Percentiles rank a stretch among this genome's conserved stretches.
These are phyloP conservation scores for Sugiyamaella chiloensis DNA, from an alignment of 805 yeast species.

Conservation along the genomic window DNA sequence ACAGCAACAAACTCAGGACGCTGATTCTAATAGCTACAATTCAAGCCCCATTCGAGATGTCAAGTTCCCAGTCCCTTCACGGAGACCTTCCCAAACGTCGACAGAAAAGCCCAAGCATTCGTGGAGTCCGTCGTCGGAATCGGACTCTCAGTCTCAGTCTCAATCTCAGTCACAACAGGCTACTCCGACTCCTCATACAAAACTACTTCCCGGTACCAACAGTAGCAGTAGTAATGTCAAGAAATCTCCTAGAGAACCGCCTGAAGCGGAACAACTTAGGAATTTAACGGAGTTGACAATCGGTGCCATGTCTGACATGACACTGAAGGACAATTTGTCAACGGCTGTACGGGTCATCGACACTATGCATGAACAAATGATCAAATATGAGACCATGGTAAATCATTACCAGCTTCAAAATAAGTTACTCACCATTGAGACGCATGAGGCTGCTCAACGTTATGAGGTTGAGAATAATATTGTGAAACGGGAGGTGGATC, in stretches of 20 bases:
- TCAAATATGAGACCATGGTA: slow-evolving; percentile 15
- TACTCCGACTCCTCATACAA: background rate
- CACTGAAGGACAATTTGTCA: slow-evolving; percentile 1
- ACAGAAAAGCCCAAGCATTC: slow-evolving; percentile 1
- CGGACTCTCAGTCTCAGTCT: background rate
- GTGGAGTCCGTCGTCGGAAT: slow-evolving; percentile 8
- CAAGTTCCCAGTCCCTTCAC: slow-evolving; percentile 1
- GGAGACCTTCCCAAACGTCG: background rate
- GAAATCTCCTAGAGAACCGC: slow-evolving; percentile 2
- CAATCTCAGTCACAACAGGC: background rate
- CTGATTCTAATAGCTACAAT: no score
- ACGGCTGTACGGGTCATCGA: slow-evolving; percentile 13
- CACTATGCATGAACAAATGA: slow-evolving; percentile 11
- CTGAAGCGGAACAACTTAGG: background rate
- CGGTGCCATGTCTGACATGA: slow-evolving; percentile 8
- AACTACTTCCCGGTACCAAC: background rate
- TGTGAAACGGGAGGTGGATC: slow-evolving; percentile 47
- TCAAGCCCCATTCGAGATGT: no score
- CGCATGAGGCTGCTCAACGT: slow-evolving; percentile 44
- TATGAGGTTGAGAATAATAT: slow-evolving; percentile 47
- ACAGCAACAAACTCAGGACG: background rate
- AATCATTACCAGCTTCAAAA: slow-evolving; percentile 34
- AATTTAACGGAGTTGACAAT: slow-evolving; percentile 6
- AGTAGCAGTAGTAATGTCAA: background rate
- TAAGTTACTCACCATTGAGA: slow-evolving; percentile 42